Conservation (phyloP, 2,329 filamentous ascomycete species). For the Verticillium tricorpus region DNA sequence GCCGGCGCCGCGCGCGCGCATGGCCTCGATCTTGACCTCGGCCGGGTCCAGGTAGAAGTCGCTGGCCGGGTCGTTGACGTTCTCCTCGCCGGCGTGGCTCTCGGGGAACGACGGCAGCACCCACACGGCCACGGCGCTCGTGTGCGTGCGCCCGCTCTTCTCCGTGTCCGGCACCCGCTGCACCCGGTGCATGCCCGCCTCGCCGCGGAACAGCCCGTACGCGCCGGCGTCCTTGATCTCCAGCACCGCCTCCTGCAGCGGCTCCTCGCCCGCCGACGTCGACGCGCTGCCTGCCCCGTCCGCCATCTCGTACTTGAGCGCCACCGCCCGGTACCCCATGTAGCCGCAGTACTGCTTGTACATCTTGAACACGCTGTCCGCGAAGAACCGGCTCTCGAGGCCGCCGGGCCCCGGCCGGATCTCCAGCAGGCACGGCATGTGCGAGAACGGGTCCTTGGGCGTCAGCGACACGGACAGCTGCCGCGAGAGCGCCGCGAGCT, state of each 20-base stretch:
- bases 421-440: conserved; percentile 86
- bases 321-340: conserved; percentile 57
- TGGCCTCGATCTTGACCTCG: conserved; percentile 81
- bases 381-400: conserved; percentile 86
- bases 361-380: conserved; percentile 83
- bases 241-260: conserved; percentile 81
- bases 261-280: conserved; percentile 55
- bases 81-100: conserved; percentile 44
- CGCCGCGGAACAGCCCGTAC: conserved; percentile 77
- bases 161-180: conserved; percentile 92
- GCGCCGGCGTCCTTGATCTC: conserved; percentile 74
- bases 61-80: conserved; percentile 79
- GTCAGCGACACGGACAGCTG: conserved; percentile 74
- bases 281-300: conserved; percentile 57
- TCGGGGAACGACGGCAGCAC: conserved; percentile 81
- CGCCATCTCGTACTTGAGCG: conserved; percentile 76
- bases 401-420: conserved; percentile 90
- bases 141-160: conserved; percentile 86
- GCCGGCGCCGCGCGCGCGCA: conserved; percentile 87
- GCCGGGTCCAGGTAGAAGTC: conserved; percentile 85
- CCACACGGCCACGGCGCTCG: conserved; percentile 86
- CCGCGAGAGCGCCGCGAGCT: conserved; percentile 59
- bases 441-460: conserved; percentile 83
- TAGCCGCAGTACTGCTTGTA: conserved; percentile 75
- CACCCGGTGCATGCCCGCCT: conserved; percentile 92